phyloP scores from a whole-genome alignment of 2,329 filamentous ascomycete genomes.

The Sporothrix humicola region DNA sequence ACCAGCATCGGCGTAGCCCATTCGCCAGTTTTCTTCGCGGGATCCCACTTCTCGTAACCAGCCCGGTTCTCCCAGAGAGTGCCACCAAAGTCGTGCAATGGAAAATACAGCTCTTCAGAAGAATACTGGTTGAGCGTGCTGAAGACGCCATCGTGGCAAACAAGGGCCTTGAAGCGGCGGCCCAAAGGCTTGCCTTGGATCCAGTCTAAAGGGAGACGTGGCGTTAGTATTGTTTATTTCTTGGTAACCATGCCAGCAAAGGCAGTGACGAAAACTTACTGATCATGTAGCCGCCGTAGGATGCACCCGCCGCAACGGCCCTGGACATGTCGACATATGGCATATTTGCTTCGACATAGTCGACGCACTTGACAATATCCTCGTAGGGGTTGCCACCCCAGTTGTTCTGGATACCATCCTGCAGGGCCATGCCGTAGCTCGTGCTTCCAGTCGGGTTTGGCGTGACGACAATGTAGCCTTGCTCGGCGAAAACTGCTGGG shows the following conservation, averaged over 20 bases:
- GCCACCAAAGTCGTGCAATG: slow-evolving; percentile 69
- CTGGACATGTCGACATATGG: slow-evolving; percentile 70
- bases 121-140: slow-evolving; percentile 69
- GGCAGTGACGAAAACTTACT: slow-evolving; percentile 50
- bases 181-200: slow-evolving; percentile 86
- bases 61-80: slow-evolving; percentile 66
- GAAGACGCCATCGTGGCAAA: slow-evolving; percentile 88
- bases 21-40: slow-evolving; percentile 64
- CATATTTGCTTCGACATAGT: slow-evolving; percentile 71
- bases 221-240: too few species aligned
- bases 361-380: slow-evolving; percentile 79
- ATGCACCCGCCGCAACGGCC: slow-evolving; percentile 76
- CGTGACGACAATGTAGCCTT: slow-evolving; percentile 81
- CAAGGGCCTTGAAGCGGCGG: slow-evolving; percentile 83
- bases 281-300: slow-evolving; percentile 78
- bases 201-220: slow-evolving; percentile 63
- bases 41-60: slow-evolving; percentile 73
- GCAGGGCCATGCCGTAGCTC: slow-evolving; percentile 78
- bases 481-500: slow-evolving; percentile 82
- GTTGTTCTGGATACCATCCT: slow-evolving; percentile 75
- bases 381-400: slow-evolving; percentile 88
- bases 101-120: slow-evolving; percentile 73
- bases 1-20: slow-evolving; percentile 84
- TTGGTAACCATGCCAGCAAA: background rate
- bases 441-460: slow-evolving; percentile 86